These are phyloP conservation scores for Hemileia vastatrix DNA, from an alignment of 1,284 basidiomycete species.

Conservation along the genomic window DNA sequence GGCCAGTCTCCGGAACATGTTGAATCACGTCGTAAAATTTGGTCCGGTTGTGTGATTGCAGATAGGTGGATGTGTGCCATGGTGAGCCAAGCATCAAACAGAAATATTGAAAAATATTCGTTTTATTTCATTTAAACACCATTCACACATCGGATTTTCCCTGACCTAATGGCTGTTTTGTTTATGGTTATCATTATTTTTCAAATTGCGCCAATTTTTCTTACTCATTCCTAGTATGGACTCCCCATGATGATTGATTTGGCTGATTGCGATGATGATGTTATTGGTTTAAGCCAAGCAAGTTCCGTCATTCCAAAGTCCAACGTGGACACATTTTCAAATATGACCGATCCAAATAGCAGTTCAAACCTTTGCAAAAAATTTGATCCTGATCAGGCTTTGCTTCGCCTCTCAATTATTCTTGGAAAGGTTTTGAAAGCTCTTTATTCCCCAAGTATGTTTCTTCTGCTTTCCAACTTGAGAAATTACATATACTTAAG, in stretches of 20 bases:
- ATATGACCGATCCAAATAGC: constrained; percentile 26
- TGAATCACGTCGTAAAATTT: constrained; percentile 71
- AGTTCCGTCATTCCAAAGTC: constrained; percentile 38
- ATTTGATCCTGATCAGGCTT: constrained; percentile 47
- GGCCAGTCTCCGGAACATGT: constrained; percentile 52
- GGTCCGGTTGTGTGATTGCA: constrained; percentile 80
- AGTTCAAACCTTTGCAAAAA: constrained; percentile 33
- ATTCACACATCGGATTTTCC: no score
- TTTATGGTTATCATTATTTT: not conserved
- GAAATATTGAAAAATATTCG: not conserved
- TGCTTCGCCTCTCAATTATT: constrained; percentile 41
- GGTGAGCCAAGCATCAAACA: constrained; percentile 48
- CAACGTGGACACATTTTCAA: no score
- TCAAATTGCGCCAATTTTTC: not conserved
- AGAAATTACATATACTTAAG: not conserved
- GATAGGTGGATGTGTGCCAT: constrained; percentile 57
- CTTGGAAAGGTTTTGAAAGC: constrained; percentile 78
- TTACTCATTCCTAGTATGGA: constrained; percentile 65
- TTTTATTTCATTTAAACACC: not conserved
- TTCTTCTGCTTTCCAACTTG: not conserved
- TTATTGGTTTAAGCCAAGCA: constrained; percentile 63
- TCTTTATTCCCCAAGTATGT: constrained; percentile 47
- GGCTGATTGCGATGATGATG: constrained; percentile 73
- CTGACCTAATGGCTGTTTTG: no score
- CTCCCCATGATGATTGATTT: constrained; percentile 86